phyloP scores from a whole-genome alignment of 164 flowering plant genomes.

The Magnolia sinica region DNA sequence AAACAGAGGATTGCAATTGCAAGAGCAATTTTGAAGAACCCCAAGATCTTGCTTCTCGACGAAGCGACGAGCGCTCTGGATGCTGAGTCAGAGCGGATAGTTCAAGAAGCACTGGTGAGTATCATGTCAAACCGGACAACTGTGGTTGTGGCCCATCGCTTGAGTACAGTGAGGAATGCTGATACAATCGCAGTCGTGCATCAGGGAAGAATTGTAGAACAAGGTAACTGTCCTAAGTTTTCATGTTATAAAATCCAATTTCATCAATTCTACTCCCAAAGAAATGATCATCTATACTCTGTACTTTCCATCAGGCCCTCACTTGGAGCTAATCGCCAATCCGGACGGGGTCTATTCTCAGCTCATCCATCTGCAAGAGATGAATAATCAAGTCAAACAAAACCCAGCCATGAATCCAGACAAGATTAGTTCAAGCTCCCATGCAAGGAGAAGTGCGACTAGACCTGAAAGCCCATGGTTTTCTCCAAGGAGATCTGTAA shows the following conservation, averaged over 20 bases:
- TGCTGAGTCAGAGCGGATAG: constrained; percentile 55
- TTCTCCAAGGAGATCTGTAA: constrained; percentile 28
- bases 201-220: constrained; percentile 61
- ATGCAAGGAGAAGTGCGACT: constrained; percentile 7
- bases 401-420: background rate
- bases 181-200: constrained; percentile 63
- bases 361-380: constrained; percentile 10
- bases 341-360: constrained; percentile 12
- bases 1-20: constrained; percentile 78
- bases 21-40: constrained; percentile 65
- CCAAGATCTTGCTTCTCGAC: constrained; percentile 65
- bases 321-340: constrained; percentile 43
- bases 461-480: constrained; percentile 26
- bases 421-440: background rate
- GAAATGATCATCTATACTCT: too few species aligned
- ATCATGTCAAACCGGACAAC: constrained; percentile 58
- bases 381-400: constrained; percentile 5
- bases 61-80: constrained; percentile 80
- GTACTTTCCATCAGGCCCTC: constrained; percentile 46
- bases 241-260: too few species aligned
- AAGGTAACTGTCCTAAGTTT: constrained; percentile 36
- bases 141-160: constrained; percentile 71
- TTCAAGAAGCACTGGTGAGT: constrained; percentile 55
- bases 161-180: constrained; percentile 65
- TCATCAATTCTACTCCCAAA: too few species aligned